Conservation (phyloP, 345 rosid genomes). For the Arabidopsis suecica region DNA sequence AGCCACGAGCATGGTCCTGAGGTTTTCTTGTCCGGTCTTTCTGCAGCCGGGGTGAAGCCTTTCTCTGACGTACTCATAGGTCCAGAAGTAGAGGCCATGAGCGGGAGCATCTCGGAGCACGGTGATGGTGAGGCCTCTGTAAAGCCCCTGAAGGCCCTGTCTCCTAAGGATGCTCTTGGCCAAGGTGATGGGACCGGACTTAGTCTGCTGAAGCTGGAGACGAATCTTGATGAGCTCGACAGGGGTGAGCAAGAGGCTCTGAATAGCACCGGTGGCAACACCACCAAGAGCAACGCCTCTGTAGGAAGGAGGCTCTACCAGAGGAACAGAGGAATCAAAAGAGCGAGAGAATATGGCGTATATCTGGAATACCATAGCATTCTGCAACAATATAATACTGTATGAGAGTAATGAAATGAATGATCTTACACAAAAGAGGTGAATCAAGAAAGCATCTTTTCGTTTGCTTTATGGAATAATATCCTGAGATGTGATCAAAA, state of each 20-base stretch:
- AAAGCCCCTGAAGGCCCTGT: slow-evolving; percentile 71
- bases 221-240: slow-evolving; percentile 87
- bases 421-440: too few species aligned
- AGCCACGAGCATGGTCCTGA: slow-evolving; percentile 76
- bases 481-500: slow-evolving; percentile 5
- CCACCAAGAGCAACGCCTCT: slow-evolving; percentile 86
- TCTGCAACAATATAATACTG: slow-evolving; percentile 52
- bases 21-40: slow-evolving; percentile 66
- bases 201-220: slow-evolving; percentile 65
- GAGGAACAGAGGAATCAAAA: slow-evolving; percentile 56
- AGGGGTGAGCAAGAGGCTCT: slow-evolving; percentile 76
- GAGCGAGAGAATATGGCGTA: slow-evolving; percentile 84
- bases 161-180: slow-evolving; percentile 62
- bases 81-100: slow-evolving; percentile 91
- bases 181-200: slow-evolving; percentile 60
- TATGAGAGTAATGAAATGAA: too few species aligned
- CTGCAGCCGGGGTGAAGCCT: slow-evolving; percentile 90
- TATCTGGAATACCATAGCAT: slow-evolving; percentile 92
- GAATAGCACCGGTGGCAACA: slow-evolving; percentile 80
- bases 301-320: slow-evolving; percentile 77
- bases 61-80: slow-evolving; percentile 82
- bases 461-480: background rate
- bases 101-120: slow-evolving; percentile 85
- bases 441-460: background rate
- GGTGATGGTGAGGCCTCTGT: slow-evolving; percentile 74